A percentile compares a stretch with the other conserved stretches of the same genome.
Conservation (phyloP, 306 rosid genomes). For the Alnus rubra region DNA sequence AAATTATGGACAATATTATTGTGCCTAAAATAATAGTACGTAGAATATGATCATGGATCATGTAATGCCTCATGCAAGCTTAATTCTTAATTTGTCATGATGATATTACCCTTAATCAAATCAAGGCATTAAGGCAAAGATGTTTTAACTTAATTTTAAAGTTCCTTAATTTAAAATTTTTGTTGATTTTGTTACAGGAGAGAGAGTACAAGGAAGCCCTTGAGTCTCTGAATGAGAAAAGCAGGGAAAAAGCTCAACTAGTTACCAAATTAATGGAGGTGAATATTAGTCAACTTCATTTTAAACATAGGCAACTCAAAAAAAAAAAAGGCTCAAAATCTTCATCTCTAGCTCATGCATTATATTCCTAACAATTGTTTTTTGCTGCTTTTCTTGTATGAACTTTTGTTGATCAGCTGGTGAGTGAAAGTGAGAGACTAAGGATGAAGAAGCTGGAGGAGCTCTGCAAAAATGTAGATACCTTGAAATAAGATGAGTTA, state of each 20-base stretch:
- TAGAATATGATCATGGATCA: too few relatives aligned
- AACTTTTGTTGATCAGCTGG: slow-evolving; percentile 34
- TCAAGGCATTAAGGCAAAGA: neutral
- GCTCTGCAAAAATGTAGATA: slow-evolving; percentile 83
- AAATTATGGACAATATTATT: neutral
- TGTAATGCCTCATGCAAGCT: neutral
- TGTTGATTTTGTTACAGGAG: slow-evolving; percentile 48
- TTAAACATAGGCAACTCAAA: neutral
- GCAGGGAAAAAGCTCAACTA: slow-evolving; percentile 74
- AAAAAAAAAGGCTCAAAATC: too few relatives aligned
- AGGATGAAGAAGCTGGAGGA: slow-evolving; percentile 99
- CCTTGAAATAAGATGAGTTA: slow-evolving; percentile 42
- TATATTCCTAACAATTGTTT: neutral
- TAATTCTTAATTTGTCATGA: neutral
- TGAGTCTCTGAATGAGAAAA: slow-evolving; percentile 87
- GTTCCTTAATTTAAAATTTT: neutral
- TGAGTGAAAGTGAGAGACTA: slow-evolving; percentile 76
- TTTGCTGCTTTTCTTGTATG: neutral
- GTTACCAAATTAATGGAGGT: slow-evolving; percentile 56
- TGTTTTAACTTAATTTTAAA: neutral
- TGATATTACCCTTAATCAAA: neutral
- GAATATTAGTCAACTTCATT: neutral
- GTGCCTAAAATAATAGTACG: neutral
- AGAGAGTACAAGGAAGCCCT: slow-evolving; percentile 91
- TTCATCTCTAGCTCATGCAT: too few relatives aligned